These are phyloP conservation scores for Linum tenue DNA, from an alignment of 345 rosid genomes.

Conservation along the genomic window DNA sequence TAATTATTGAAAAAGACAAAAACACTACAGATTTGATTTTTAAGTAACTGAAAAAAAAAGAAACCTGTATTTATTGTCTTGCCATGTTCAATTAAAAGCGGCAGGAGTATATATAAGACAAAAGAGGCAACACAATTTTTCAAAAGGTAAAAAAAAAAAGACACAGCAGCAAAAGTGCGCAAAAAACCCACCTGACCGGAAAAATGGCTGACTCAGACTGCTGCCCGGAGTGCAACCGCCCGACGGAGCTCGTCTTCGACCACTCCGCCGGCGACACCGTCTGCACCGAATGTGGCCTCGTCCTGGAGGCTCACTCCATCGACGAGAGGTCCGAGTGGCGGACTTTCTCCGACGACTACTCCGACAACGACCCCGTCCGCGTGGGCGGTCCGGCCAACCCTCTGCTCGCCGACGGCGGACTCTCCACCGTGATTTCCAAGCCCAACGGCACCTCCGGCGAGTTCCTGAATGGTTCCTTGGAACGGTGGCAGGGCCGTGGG, in stretches of 20 bases:
- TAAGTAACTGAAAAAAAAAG: no score
- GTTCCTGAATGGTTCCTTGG: conserved; percentile 16
- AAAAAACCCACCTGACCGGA: no score
- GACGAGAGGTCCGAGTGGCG: conserved; percentile 49
- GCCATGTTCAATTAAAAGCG: no score
- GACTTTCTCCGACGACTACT: conserved; percentile 29
- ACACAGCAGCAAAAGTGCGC: no score
- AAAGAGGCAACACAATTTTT: no score
- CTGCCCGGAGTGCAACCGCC: conserved; percentile 36
- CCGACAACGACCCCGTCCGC: conserved; percentile 34
- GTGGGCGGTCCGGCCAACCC: conserved; percentile 42
- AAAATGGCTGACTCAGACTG: neutral
- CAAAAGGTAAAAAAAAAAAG: no score
- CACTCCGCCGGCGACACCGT: conserved; percentile 37
- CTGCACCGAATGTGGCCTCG: conserved; percentile 44
- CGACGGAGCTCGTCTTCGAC: conserved; percentile 34
- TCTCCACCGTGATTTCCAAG: conserved; percentile 36
- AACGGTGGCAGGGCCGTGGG: conserved; percentile 31
- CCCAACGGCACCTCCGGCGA: conserved; percentile 26
- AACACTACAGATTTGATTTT: no score
- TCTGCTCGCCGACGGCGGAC: conserved; percentile 30
- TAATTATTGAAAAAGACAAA: no score
- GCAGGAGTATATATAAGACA: no score
- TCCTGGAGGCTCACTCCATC: conserved; percentile 33
- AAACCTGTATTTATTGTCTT: no score